Percentiles rank a stretch among this genome's conserved stretches.
Evolutionary conservation across 2,329 filamentous ascomycete species (phyloP).

Genomic region (Ophiocordyceps robertsii): DNA sequence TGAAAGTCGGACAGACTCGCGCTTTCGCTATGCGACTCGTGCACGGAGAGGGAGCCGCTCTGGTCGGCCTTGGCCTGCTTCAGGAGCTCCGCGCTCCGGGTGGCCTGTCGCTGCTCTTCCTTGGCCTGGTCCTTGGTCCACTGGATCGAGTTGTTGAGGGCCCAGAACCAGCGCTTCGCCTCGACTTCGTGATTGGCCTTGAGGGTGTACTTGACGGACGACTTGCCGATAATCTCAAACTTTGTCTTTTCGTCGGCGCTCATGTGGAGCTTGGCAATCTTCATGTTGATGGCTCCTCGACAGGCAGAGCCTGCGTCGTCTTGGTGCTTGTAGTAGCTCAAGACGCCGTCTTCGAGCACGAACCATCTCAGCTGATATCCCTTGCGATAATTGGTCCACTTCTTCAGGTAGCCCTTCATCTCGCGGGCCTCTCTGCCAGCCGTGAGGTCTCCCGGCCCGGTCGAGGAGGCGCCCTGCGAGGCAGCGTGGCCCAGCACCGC

Average conservation of each 20-base stretch:
- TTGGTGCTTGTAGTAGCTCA: slow-evolving; percentile 99
- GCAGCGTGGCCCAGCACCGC: slow-evolving; percentile 72
- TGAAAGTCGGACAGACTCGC: slow-evolving; percentile 34
- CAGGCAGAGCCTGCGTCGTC: slow-evolving; percentile 94
- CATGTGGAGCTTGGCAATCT: slow-evolving; percentile 89
- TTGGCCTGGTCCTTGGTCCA: slow-evolving; percentile 96
- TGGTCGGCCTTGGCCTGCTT: slow-evolving; percentile 71
- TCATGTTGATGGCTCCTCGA: slow-evolving; percentile 97
- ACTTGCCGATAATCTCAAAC: slow-evolving; percentile 96
- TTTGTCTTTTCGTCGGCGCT: slow-evolving; percentile 93
- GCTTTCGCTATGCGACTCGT: slow-evolving; percentile 35
- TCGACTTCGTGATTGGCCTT: slow-evolving; percentile 98
- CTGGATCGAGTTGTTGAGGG: slow-evolving; percentile 95
- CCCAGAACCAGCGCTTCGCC: slow-evolving; percentile 98
- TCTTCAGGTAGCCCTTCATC: slow-evolving; percentile 98
- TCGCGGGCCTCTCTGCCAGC: slow-evolving; percentile 80
- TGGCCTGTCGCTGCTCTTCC: slow-evolving; percentile 69
- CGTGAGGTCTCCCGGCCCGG: slow-evolving; percentile 43
- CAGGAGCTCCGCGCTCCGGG: slow-evolving; percentile 60
- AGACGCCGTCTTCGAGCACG: slow-evolving; percentile 87
- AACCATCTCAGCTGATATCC: slow-evolving; percentile 98
- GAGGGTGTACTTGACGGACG: slow-evolving; percentile 94
- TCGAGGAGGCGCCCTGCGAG: slow-evolving; percentile 38
- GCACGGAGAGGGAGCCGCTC: slow-evolving; percentile 31
- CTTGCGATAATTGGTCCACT: slow-evolving; percentile 98